These are phyloP conservation scores for Lophiostoma macrostomum DNA, from an alignment of 495 filamentous ascomycete genomes.

Conservation along the genomic window DNA sequence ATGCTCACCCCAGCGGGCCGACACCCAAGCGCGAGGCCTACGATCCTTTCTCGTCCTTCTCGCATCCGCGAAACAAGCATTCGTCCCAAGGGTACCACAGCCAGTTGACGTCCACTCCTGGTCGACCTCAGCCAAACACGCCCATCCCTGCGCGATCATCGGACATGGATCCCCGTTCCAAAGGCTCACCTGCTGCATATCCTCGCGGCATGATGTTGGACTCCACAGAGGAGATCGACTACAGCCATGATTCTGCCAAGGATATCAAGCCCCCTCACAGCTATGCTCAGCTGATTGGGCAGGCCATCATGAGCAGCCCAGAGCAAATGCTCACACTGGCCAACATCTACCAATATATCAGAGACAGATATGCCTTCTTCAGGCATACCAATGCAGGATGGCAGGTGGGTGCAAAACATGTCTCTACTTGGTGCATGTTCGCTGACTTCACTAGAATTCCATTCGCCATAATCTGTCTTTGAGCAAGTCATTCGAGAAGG, in stretches of 20 bases:
- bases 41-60: conserved; percentile 28
- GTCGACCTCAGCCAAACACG: conserved; percentile 26
- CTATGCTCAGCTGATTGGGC: conserved; percentile 95
- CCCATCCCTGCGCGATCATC: conserved; percentile 20
- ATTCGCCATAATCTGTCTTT: conserved; percentile 95
- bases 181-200: conserved; percentile 57
- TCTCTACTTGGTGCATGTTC: conserved; percentile 32
- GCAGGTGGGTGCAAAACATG: conserved; percentile 60
- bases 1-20: conserved; percentile 28
- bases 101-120: conserved; percentile 30
- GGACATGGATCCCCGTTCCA: conserved; percentile 36
- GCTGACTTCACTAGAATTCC: conserved; percentile 62
- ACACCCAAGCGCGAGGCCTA: conserved; percentile 31
- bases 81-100: conserved; percentile 20
- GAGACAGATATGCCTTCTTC: conserved; percentile 84
- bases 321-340: conserved; percentile 84
- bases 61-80: conserved; percentile 22
- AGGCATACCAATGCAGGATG: conserved; percentile 77
- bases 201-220: conserved; percentile 70
- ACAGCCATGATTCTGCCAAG: conserved; percentile 73
- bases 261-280: conserved; percentile 93
- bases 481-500: conserved; percentile 88
- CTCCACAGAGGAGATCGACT: conserved; percentile 76
- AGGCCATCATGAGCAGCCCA: conserved; percentile 79
- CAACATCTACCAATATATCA: conserved; percentile 91